These are phyloP conservation scores for Colletotrichum tofieldiae DNA, from an alignment of 2,329 filamentous ascomycete genomes.

Conservation along the genomic window DNA sequence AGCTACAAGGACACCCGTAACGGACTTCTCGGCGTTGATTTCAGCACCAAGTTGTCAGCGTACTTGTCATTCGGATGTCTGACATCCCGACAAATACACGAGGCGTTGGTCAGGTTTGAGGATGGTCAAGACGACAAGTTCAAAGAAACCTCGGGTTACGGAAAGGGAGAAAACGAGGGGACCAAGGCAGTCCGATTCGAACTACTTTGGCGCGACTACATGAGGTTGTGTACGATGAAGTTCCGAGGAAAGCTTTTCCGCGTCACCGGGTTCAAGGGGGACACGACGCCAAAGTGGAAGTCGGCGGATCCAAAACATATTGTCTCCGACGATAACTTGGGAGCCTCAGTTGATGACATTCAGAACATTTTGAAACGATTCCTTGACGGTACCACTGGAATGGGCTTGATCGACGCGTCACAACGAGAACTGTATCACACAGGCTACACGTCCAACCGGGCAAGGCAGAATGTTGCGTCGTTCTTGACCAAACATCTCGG, in stretches of 20 bases:
- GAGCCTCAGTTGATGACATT: slow-evolving; percentile 55
- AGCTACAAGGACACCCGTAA: slow-evolving; percentile 81
- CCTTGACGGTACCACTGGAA: slow-evolving; percentile 78
- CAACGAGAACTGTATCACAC: slow-evolving; percentile 82
- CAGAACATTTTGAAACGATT: slow-evolving; percentile 70
- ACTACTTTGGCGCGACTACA: slow-evolving; percentile 85
- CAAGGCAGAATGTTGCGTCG: slow-evolving; percentile 82
- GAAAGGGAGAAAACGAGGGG: slow-evolving; percentile 80
- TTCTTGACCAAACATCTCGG: slow-evolving; percentile 81
- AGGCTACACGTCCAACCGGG: slow-evolving; percentile 84
- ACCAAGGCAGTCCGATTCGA: slow-evolving; percentile 80
- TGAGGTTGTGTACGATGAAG: slow-evolving; percentile 82
- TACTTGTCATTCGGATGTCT: slow-evolving; percentile 82
- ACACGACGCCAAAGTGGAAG: slow-evolving; percentile 66
- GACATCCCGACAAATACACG: slow-evolving; percentile 81
- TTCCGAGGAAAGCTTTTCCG: slow-evolving; percentile 77
- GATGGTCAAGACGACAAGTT: slow-evolving; percentile 67
- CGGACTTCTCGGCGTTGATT: slow-evolving; percentile 78
- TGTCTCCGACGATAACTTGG: slow-evolving; percentile 50
- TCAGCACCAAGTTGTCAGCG: slow-evolving; percentile 82
- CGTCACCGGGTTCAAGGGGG: slow-evolving; percentile 73
- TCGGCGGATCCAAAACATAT: slow-evolving; percentile 58
- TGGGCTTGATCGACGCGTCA: slow-evolving; percentile 83
- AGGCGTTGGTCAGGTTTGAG: slow-evolving; percentile 78
- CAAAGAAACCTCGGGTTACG: slow-evolving; percentile 69